Conservation (phyloP, 371 early-diverging fungal species). For the Rhizopus stolonifer region DNA sequence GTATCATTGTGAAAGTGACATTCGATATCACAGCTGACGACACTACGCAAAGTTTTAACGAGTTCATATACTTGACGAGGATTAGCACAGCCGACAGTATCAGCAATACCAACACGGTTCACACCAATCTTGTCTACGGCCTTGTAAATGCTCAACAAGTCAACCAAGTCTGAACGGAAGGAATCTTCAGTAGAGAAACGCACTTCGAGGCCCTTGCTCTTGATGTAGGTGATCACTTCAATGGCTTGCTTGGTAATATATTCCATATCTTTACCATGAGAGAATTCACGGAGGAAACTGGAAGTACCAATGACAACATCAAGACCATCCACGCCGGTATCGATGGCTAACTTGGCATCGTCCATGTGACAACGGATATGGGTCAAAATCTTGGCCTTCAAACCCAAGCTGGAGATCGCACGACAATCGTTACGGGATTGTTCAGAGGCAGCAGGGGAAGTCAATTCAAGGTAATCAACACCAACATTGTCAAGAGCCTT, state of each 20-base stretch:
- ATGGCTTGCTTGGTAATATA: conserved; percentile 91
- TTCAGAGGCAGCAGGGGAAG: conserved; percentile 95
- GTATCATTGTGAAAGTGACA: conserved; percentile 99
- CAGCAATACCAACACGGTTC: conserved; percentile 97
- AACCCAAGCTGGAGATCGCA: conserved; percentile 85
- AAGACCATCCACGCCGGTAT: conserved; percentile 94
- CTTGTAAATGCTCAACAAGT: conserved; percentile 90
- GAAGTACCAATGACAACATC: conserved; percentile 97
- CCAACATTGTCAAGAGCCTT: conserved; percentile 94
- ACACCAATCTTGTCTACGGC: conserved; percentile 95
- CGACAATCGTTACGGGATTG: conserved; percentile 90
- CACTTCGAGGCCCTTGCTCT: conserved; percentile 92
- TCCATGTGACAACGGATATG: conserved; percentile 98
- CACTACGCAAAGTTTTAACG: conserved; percentile 89
- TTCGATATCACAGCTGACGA: conserved; percentile 96
- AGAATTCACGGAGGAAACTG: conserved; percentile 90
- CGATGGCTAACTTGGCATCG: conserved; percentile 92
- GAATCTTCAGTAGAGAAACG: conserved; percentile 97
- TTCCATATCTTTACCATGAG: conserved; percentile 97
- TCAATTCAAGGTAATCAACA: conserved; percentile 95
- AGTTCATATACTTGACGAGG: conserved; percentile 97
- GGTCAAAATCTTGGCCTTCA: conserved; percentile 96
- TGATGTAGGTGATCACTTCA: conserved; percentile 93
- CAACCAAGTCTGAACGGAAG: conserved; percentile 93
- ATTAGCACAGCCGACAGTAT: conserved; percentile 97